These are phyloP conservation scores for Papilionanthe hybrid DNA, from an alignment of 116 monocot species.

Conservation along the genomic window DNA sequence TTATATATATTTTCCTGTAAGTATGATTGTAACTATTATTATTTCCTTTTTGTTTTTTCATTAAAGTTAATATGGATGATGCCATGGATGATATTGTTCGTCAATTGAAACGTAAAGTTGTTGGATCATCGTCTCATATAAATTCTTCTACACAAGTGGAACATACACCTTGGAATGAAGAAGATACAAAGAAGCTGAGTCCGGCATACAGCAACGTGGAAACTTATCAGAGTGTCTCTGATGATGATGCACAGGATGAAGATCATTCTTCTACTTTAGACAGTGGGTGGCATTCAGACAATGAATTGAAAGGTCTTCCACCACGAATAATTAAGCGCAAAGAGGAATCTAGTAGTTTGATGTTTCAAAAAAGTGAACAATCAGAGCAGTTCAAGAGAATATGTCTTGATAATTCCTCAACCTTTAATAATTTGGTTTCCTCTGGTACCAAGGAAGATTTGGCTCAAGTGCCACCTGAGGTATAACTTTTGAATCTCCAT, in stretches of 20 bases:
- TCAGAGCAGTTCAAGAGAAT: conserved; percentile 25
- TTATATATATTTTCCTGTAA: not conserved
- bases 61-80: conserved; percentile 94
- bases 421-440: conserved; percentile 18
- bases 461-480: conserved; percentile 75
- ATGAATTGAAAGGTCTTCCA: conserved; percentile 70
- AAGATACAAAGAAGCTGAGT: conserved; percentile 32
- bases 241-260: conserved; percentile 63
- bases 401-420: conserved; percentile 25
- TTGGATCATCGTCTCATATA: conserved; percentile 40
- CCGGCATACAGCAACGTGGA: conserved; percentile 31
- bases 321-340: conserved; percentile 43
- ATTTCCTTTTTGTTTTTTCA: conserved; percentile 10
- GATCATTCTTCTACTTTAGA: conserved; percentile 31
- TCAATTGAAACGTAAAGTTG: conserved; percentile 82
- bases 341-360: conserved; percentile 31
- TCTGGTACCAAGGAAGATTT: conserved; percentile 45
- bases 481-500: conserved; percentile 14
- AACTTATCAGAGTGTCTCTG: conserved; percentile 63
- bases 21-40: not conserved
- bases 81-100: conserved; percentile 99
- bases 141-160: conserved; percentile 30
- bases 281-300: conserved; percentile 92
- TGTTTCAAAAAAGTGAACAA: conserved; percentile 23
- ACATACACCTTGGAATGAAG: conserved; percentile 45